A percentile compares a stretch with the other conserved stretches of the same genome.
These are phyloP conservation scores for Nannochloropsis granulata DNA, from an alignment of 108 stramenopile species.

Conservation along the genomic window DNA sequence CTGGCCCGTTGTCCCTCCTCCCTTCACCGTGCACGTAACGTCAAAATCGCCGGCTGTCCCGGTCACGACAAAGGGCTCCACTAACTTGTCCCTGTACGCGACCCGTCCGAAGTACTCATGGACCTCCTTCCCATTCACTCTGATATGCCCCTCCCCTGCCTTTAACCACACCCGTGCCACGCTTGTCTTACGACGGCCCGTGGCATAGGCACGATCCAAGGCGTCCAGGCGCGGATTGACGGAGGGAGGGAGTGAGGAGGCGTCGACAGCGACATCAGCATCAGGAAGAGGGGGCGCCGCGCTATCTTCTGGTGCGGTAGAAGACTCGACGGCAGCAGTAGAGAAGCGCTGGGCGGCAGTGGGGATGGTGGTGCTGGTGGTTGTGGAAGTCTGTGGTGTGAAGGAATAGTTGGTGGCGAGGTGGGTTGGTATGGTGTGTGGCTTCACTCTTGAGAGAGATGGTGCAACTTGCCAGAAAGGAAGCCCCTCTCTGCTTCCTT, in stretches of 20 bases:
- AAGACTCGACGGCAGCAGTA: background rate
- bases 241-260: background rate
- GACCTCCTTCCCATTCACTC: constrained; percentile 63
- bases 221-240: background rate
- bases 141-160: constrained; percentile 60
- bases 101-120: constrained; percentile 67
- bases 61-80: constrained; percentile 65
- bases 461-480: too few species aligned
- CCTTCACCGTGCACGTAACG: constrained; percentile 44
- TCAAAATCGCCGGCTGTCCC: constrained; percentile 74
- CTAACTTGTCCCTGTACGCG: constrained; percentile 5
- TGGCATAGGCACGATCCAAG: constrained; percentile 53
- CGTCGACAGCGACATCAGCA: background rate
- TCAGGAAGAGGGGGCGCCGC: too few species aligned
- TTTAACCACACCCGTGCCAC: constrained; percentile 83
- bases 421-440: too few species aligned
- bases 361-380: too few species aligned
- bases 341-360: background rate
- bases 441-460: too few species aligned
- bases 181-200: constrained; percentile 81
- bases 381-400: too few species aligned
- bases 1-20: constrained; percentile 47
- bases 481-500: too few species aligned
- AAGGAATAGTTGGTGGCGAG: too few species aligned
- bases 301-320: too few species aligned